Evolutionary conservation across 306 rosid genomes (phyloP).

Genomic region (Cicer cuneatum): DNA sequence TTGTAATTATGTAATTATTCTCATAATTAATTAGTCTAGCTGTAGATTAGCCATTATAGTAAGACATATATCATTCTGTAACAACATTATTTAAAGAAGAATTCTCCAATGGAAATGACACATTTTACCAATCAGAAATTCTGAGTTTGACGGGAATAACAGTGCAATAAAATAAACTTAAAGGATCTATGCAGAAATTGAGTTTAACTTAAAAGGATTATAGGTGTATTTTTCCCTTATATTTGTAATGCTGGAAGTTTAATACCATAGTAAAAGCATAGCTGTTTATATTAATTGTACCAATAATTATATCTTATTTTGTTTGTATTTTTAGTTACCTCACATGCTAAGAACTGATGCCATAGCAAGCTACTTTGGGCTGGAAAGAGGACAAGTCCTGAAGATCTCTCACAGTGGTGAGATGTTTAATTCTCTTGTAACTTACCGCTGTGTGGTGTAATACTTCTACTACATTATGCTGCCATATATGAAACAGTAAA

Average conservation of each 20-base stretch:
- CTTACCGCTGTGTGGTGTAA: constrained; percentile 51
- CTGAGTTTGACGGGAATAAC: too few species aligned
- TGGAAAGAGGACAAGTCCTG: constrained; percentile 60
- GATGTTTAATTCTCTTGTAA: constrained; percentile 34
- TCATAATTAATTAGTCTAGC: too few species aligned
- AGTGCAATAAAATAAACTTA: too few species aligned
- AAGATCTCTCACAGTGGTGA: constrained; percentile 46
- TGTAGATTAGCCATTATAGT: too few species aligned
- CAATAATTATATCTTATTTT: constrained; percentile 17
- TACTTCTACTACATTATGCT: constrained; percentile 9
- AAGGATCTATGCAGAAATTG: too few species aligned
- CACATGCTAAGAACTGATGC: constrained; percentile 54
- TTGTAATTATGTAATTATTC: too few species aligned
- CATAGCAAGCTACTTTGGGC: constrained; percentile 49
- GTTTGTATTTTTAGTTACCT: constrained; percentile 48
- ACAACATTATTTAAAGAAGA: too few species aligned
- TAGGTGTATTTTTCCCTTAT: too few species aligned
- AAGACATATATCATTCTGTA: too few species aligned
- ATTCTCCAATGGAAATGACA: too few species aligned
- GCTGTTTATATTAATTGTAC: constrained; percentile 1
- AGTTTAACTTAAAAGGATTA: too few species aligned
- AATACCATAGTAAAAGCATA: not conserved
- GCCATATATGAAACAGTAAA: not conserved
- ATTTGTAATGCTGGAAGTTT: not conserved
- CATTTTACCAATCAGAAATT: too few species aligned